Evolutionary conservation across 306 rosid genomes (phyloP).

Genomic region (Boehmeria nivea): DNA sequence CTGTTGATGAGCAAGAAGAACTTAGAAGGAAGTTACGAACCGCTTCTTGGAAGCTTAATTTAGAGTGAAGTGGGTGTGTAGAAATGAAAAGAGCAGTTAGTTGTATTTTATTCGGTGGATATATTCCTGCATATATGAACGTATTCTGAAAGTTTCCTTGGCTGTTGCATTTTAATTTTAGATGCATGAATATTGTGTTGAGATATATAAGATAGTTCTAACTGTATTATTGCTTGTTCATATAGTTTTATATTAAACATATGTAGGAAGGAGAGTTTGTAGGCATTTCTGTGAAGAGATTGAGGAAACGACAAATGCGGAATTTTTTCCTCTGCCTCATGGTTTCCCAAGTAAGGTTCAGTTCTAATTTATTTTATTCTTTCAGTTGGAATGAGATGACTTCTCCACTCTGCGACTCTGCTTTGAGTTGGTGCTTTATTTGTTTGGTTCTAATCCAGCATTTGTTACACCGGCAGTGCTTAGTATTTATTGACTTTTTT

Average conservation of each 20-base stretch:
- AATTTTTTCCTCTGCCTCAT: constrained; percentile 82
- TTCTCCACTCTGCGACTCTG: too few relatives aligned
- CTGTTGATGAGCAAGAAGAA: too few relatives aligned
- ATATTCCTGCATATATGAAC: too few relatives aligned
- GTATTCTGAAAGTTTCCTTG: too few relatives aligned
- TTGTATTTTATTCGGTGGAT: too few relatives aligned
- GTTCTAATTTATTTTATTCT: neutral
- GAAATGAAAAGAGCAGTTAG: too few relatives aligned
- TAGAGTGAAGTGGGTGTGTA: too few relatives aligned
- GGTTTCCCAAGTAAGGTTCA: constrained; percentile 77
- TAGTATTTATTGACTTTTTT: constrained; percentile 1
- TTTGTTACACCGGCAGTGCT: too few relatives aligned
- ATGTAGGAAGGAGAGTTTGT: constrained; percentile 85
- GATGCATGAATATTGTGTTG: neutral
- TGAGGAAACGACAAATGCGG: constrained; percentile 88
- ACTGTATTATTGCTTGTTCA: too few relatives aligned
- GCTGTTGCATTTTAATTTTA: neutral
- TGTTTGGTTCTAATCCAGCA: neutral
- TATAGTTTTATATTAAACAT: neutral
- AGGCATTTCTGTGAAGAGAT: constrained; percentile 54
- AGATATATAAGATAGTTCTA: neutral
- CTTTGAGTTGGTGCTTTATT: neutral
- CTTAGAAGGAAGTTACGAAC: too few relatives aligned
- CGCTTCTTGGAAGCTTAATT: too few relatives aligned
- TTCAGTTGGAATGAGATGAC: constrained; percentile 6